Evolutionary conservation across 1,284 basidiomycete species (phyloP), one percentile per base, ranked within the genome.

Genomic region (Fomes fomentarius): DNA sequence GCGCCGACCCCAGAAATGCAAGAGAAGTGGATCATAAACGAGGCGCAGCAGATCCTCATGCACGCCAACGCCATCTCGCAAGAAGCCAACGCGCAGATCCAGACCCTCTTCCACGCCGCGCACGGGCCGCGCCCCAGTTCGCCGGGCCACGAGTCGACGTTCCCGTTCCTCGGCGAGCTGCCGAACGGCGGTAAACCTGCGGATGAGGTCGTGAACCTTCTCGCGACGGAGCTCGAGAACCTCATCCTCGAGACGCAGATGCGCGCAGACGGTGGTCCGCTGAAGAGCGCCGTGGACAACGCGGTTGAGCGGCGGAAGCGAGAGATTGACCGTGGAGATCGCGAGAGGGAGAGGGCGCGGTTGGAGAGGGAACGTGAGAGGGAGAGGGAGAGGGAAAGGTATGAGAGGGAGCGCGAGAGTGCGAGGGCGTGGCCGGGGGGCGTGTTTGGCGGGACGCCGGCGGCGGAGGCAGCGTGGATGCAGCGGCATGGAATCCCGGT

Each of bases 241-340:
- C 76, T 89, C 64, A 70, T 88, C 44, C 76, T 90, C 7, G 87
- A 89, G 69, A 73, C 73, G 34, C 79, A 78, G 60, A 69, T 89
- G 26, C 80, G 76, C 66, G 75, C 72, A 50, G 76, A 82, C 30
- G 72, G 63, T 1, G 84, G 82, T 3, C 84, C 84, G 14, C 71
- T 87, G 50, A 68, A 71, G 61, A 77, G 60, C 51, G 60, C 60
- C 22, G 54, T 67, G 6, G 63, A 66, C 26, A 50, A 52, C n/a
- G 65, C 61, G 3, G 49, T 67, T 4, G 57, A 57, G 46, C 49
- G 62, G n/a, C 37, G 56, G 21, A 54, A 51, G 45, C 15, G 52
- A 40, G 53, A 52, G 44, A 34, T 22, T 15, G 38, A 22, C 40
- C 34, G 39, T 10, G 22, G 24, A 3, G 37, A 37, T 15, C 28